Percentiles rank a stretch among this genome's conserved stretches.
These are phyloP conservation scores for Coriaria nepalensis DNA, from an alignment of 306 rosid species.

Conservation along the genomic window DNA sequence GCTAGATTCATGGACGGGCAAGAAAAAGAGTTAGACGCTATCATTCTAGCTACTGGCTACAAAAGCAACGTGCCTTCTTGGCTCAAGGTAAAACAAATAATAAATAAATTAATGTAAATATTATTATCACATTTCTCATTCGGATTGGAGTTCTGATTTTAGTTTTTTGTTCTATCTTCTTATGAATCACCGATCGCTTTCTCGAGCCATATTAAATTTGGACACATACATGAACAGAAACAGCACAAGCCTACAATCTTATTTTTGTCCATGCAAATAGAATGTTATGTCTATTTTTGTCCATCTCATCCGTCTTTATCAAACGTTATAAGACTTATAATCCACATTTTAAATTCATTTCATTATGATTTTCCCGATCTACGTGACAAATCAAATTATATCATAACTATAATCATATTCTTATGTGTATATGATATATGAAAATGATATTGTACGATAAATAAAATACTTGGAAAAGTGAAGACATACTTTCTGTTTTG, in stretches of 20 bases:
- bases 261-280: slow-evolving; percentile 61
- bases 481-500: neutral
- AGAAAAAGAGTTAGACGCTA: slow-evolving; percentile 74
- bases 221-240: slow-evolving; percentile 34
- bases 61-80: slow-evolving; percentile 89
- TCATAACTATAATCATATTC: too few relatives aligned
- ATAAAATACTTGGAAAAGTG: too few relatives aligned
- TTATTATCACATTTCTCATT: too few relatives aligned
- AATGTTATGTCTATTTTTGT: slow-evolving; percentile 11
- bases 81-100: slow-evolving; percentile 81
- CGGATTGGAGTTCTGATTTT: too few relatives aligned
- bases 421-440: too few relatives aligned
- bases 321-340: neutral
- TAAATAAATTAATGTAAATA: slow-evolving; percentile 6
- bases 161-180: slow-evolving; percentile 44
- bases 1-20: slow-evolving; percentile 79
- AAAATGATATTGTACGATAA: too few relatives aligned
- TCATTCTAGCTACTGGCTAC: slow-evolving; percentile 96
- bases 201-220: too few relatives aligned
- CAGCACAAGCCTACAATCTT: slow-evolving; percentile 35
- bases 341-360: too few relatives aligned
- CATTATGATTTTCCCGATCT: too few relatives aligned
- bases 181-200: slow-evolving; percentile 43
- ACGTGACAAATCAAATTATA: too few relatives aligned
- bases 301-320: neutral